Evolutionary conservation across 2,329 filamentous ascomycete genomes (phyloP).

Genomic region (Curvularia hawaiiensis): DNA sequence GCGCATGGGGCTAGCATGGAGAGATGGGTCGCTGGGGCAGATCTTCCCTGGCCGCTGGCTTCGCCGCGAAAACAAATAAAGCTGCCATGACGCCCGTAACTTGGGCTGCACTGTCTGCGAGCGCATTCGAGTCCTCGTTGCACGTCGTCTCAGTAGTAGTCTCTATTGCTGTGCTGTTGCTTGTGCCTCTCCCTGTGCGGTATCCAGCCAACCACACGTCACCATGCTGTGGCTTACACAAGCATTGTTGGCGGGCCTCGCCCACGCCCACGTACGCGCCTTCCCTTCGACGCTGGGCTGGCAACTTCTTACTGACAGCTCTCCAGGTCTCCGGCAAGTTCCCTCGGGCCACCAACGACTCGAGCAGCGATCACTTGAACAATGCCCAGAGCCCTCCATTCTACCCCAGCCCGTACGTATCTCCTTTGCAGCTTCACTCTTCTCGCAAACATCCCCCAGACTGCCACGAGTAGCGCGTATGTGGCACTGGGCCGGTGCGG

Average conservation of each 20-base stretch:
- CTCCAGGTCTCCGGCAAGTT: conserved; percentile 39
- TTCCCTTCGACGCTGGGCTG: conserved; percentile 20
- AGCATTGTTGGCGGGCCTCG: conserved; percentile 41
- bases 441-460: background rate
- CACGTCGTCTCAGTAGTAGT: conserved; percentile 18
- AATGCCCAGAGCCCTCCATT: conserved; percentile 62
- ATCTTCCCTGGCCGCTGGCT: conserved; percentile 11
- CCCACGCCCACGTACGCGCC: conserved; percentile 37
- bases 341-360: conserved; percentile 29
- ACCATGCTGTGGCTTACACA: conserved; percentile 46
- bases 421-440: background rate
- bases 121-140: conserved; percentile 22
- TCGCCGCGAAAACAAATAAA: conserved; percentile 20
- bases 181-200: conserved; percentile 13
- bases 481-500: background rate
- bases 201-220: conserved; percentile 28
- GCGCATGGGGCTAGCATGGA: conserved; percentile 16
- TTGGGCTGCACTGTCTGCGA: conserved; percentile 11
- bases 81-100: conserved; percentile 21
- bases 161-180: conserved; percentile 16
- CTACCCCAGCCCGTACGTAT: conserved; percentile 73
- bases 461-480: background rate
- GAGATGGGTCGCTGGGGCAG: conserved; percentile 21
- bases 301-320: conserved; percentile 28
- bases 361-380: conserved; percentile 27